Evolutionary conservation across 2,329 filamentous ascomycete species (phyloP).

Genomic region (Calonectria hawksworthii): DNA sequence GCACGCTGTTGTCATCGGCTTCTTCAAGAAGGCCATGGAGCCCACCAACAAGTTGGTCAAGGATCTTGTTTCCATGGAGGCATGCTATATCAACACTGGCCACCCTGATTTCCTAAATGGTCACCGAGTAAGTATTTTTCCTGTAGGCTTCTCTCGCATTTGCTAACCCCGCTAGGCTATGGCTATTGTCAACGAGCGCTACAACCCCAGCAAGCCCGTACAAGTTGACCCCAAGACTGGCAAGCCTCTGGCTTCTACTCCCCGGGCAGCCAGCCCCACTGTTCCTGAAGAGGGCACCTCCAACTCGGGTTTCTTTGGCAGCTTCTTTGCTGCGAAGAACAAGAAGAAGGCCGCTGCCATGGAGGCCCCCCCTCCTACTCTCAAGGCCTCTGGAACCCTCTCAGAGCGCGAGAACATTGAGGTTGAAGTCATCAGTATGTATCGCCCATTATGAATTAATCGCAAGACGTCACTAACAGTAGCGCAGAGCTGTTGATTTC

Average conservation of each 20-base stretch:
- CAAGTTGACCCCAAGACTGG: conserved; percentile 99
- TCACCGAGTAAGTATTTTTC: conserved; percentile 74
- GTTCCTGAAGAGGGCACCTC: conserved; percentile 65
- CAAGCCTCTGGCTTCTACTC: conserved; percentile 82
- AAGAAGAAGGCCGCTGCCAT: conserved; percentile 99
- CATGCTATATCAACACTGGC: conserved; percentile 98
- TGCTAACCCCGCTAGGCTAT: conserved; percentile 75
- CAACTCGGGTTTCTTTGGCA: conserved; percentile 93
- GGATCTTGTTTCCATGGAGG: conserved; percentile 95
- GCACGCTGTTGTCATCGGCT: conserved; percentile 89
- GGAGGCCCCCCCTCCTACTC: conserved; percentile 91
- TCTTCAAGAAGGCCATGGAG: conserved; percentile 99
- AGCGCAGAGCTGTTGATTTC: conserved; percentile 87
- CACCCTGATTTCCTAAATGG: conserved; percentile 98
- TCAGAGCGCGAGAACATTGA: conserved; percentile 96
- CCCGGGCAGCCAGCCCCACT: conserved; percentile 83
- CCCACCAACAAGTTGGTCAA: conserved; percentile 97
- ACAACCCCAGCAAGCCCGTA: conserved; percentile 84
- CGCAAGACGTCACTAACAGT: conserved; percentile 28
- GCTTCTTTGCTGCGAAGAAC: conserved; percentile 99
- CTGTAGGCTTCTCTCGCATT: neutral
- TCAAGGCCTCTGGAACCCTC: conserved; percentile 94
- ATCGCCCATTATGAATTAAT: neutral
- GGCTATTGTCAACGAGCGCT: conserved; percentile 96
- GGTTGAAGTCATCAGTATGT: conserved; percentile 97